Conservation (phyloP, 306 rosid genomes). For the Rosa rugosa region DNA sequence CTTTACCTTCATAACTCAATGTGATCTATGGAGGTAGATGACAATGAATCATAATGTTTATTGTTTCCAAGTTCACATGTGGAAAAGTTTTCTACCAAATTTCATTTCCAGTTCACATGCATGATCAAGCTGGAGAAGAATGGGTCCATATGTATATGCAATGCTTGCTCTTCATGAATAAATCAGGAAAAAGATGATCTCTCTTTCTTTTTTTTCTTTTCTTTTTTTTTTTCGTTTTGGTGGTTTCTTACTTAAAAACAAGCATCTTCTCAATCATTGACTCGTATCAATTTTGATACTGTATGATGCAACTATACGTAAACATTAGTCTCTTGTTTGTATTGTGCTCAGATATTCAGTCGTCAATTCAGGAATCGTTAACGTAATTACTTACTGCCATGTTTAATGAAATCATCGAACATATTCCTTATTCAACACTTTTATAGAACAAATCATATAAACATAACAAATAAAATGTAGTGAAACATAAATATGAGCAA, state of each 20-base stretch:
- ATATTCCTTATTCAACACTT: too few species aligned
- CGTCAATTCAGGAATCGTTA: too few species aligned
- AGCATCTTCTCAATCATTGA: background rate
- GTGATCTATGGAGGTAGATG: conserved; percentile 1
- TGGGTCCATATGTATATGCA: background rate
- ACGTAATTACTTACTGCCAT: too few species aligned
- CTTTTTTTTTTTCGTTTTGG: background rate
- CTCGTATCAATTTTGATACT: background rate
- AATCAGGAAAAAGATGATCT: background rate
- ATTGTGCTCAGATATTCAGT: too few species aligned
- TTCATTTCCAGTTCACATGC: conserved; percentile 4
- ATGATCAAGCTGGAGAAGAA: background rate
- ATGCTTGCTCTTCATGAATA: background rate
- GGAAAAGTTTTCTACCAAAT: background rate
- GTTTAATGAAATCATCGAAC: too few species aligned
- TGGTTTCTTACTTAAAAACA: background rate
- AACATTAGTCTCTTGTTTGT: too few species aligned
- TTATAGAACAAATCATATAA: too few species aligned
- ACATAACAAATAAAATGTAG: too few species aligned
- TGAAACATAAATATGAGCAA: too few species aligned
- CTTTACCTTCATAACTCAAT: background rate
- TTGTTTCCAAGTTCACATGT: conserved; percentile 26
- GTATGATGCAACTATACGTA: background rate
- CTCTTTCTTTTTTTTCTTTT: background rate
- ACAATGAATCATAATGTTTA: conserved; percentile 4